Evolutionary conservation across 179 eudicot genomes (phyloP).

Genomic region (Silene coronaria): DNA sequence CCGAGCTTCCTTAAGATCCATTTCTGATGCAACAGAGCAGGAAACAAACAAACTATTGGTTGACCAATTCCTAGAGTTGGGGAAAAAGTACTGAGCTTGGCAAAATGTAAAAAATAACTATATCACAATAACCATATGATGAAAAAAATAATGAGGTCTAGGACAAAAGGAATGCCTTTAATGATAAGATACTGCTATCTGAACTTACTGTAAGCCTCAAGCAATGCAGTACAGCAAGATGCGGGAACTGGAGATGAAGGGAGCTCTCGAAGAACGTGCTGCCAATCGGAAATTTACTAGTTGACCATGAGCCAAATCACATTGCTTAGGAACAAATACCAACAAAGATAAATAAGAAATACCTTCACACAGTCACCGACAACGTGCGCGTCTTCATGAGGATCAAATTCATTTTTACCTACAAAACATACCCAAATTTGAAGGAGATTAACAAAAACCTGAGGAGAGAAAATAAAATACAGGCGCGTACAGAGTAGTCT

Average conservation of each 20-base stretch:
- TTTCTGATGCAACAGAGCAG: conserved; percentile 37
- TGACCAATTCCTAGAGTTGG: background rate
- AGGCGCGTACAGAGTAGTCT: background rate
- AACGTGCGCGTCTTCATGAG: conserved; percentile 97
- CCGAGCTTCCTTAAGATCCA: conserved; percentile 78
- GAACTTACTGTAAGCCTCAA: conserved; percentile 94
- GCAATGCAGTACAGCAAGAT: conserved; percentile 90
- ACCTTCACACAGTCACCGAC: conserved; percentile 98
- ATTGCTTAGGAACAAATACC: conserved; percentile 7
- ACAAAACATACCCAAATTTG: conserved; percentile 20
- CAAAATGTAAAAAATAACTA: background rate
- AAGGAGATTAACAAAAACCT: conserved; percentile 15
- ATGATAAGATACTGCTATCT: conserved; percentile 4
- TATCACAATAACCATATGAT: background rate
- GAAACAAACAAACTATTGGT: conserved; percentile 13
- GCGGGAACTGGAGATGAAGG: conserved; percentile 99
- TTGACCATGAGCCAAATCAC: conserved; percentile 9
- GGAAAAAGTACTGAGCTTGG: background rate
- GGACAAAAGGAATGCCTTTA: background rate
- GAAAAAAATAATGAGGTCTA: background rate
- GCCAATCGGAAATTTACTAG: conserved; percentile 25
- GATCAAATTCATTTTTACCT: conserved; percentile 83
- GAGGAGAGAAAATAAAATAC: background rate
- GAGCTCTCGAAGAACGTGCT: conserved; percentile 96
- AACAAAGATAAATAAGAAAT: conserved; percentile 14